A percentile compares a stretch with the other conserved stretches of the same genome.
phyloP scores from a whole-genome alignment of 2,329 filamentous ascomycete species.

The Penicillium paneum region DNA sequence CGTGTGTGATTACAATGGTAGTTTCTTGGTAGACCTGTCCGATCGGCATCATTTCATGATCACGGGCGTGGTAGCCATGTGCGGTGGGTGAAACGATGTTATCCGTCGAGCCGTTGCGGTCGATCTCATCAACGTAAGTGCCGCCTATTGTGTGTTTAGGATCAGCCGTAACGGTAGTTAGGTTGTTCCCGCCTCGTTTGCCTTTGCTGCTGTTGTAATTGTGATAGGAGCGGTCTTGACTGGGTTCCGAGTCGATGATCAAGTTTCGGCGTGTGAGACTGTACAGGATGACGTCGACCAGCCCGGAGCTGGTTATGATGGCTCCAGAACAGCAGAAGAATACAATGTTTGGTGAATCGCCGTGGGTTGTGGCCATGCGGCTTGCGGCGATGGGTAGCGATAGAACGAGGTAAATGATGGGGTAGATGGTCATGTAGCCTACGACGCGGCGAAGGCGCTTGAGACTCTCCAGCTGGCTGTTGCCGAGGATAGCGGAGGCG shows the following conservation, averaged over 20 bases:
- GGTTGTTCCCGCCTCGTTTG: slow-evolving; percentile 29
- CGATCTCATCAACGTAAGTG: slow-evolving; percentile 27
- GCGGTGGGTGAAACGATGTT: slow-evolving; percentile 39
- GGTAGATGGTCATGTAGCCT: slow-evolving; percentile 49
- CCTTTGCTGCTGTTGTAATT: slow-evolving; percentile 29
- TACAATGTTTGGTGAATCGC: slow-evolving; percentile 33
- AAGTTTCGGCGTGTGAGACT: slow-evolving; percentile 56
- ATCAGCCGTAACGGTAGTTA: slow-evolving; percentile 32
- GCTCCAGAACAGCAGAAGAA: slow-evolving; percentile 54
- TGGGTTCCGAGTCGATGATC: slow-evolving; percentile 50
- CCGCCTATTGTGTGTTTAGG: slow-evolving; percentile 17
- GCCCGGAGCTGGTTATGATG: slow-evolving; percentile 57
- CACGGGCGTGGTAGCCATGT: background rate
- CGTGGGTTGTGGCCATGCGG: slow-evolving; percentile 42
- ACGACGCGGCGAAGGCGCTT: slow-evolving; percentile 43
- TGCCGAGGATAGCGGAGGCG: slow-evolving; percentile 36
- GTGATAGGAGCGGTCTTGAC: slow-evolving; percentile 36
- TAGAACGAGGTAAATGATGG: slow-evolving; percentile 55
- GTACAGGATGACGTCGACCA: slow-evolving; percentile 59
- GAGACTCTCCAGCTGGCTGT: slow-evolving; percentile 37
- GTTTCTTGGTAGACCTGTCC: slow-evolving; percentile 46
- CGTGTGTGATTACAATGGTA: slow-evolving; percentile 43
- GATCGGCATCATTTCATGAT: slow-evolving; percentile 31
- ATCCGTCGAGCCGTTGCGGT: slow-evolving; percentile 47
- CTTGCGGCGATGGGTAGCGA: slow-evolving; percentile 61